phyloP scores from a whole-genome alignment of 495 filamentous ascomycete species.

The Talaromyces proteolyticus region DNA sequence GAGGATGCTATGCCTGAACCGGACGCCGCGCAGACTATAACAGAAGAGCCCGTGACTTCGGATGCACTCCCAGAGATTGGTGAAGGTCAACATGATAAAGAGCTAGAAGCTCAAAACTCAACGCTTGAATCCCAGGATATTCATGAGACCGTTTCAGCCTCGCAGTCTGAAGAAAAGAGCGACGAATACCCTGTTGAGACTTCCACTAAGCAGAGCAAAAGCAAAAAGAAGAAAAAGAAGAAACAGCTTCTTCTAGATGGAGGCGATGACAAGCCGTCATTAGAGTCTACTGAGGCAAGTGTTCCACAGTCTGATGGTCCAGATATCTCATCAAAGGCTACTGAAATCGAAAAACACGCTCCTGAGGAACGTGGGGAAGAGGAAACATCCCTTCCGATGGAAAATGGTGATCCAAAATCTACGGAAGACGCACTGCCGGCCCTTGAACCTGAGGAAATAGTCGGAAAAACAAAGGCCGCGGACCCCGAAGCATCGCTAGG shows the following conservation, averaged over 20 bases:
- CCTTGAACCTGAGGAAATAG: not conserved
- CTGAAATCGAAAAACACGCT: not conserved
- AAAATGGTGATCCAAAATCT: no score
- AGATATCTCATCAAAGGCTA: not conserved
- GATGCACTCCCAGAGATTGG: no score
- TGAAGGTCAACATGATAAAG: no score
- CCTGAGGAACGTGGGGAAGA: no score
- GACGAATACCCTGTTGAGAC: not conserved
- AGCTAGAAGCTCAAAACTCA: no score
- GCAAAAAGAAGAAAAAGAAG: constrained; percentile 26
- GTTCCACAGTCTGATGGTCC: not conserved
- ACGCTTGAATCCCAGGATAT: no score
- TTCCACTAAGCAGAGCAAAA: not conserved
- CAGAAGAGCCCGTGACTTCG: no score
- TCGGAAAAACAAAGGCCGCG: not conserved
- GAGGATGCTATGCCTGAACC: no score
- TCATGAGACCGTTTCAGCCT: constrained; percentile 61
- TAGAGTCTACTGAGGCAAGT: not conserved
- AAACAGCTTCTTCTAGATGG: constrained; percentile 4
- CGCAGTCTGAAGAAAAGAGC: constrained; percentile 7
- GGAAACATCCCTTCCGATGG: no score
- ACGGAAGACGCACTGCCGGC: not conserved
- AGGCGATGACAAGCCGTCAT: not conserved
- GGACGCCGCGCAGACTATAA: no score
- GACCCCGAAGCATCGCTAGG: not conserved